Evolutionary conservation across 2,329 filamentous ascomycete genomes (phyloP).

Genomic region (Lachnellula suecica): DNA sequence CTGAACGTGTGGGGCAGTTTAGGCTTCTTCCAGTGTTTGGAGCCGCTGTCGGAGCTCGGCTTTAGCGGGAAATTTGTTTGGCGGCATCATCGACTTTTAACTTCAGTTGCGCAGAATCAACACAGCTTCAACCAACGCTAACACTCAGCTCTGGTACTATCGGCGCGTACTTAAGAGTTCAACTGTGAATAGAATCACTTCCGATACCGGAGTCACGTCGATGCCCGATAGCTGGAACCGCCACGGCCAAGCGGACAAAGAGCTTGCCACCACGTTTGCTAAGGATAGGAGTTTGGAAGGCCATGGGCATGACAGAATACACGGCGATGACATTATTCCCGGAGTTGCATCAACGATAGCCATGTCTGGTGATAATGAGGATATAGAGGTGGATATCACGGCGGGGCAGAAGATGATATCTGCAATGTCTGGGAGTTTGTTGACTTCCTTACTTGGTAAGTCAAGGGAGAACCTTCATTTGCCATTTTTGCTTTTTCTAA

Average conservation of each 20-base stretch:
- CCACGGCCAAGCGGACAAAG: slow-evolving; percentile 15
- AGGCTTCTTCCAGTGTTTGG: background rate
- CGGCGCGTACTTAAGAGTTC: background rate
- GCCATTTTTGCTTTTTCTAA: slow-evolving; percentile 4
- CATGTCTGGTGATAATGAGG: slow-evolving; percentile 33
- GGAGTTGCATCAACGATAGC: slow-evolving; percentile 26
- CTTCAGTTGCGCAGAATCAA: background rate
- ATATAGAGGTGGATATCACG: slow-evolving; percentile 64
- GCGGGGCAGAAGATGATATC: slow-evolving; percentile 91
- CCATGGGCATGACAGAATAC: slow-evolving; percentile 29
- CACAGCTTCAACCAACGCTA: background rate
- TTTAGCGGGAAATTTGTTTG: background rate
- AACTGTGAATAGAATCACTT: background rate
- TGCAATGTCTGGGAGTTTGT: slow-evolving; percentile 82
- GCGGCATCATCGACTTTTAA: slow-evolving; percentile 17
- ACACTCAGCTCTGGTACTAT: background rate
- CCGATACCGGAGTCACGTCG: background rate
- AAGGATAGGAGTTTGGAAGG: slow-evolving; percentile 12
- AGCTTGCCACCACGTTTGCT: slow-evolving; percentile 20
- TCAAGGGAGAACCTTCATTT: background rate
- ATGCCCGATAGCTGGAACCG: slow-evolving; percentile 28
- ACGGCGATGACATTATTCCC: slow-evolving; percentile 28
- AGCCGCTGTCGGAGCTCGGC: slow-evolving; percentile 10
- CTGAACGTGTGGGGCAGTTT: slow-evolving; percentile 5
- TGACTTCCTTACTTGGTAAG: slow-evolving; percentile 84